Percentiles rank a stretch among this genome's conserved stretches.
phyloP scores from a whole-genome alignment of 2,329 filamentous ascomycete genomes.

The Madurella mycetomatis region DNA sequence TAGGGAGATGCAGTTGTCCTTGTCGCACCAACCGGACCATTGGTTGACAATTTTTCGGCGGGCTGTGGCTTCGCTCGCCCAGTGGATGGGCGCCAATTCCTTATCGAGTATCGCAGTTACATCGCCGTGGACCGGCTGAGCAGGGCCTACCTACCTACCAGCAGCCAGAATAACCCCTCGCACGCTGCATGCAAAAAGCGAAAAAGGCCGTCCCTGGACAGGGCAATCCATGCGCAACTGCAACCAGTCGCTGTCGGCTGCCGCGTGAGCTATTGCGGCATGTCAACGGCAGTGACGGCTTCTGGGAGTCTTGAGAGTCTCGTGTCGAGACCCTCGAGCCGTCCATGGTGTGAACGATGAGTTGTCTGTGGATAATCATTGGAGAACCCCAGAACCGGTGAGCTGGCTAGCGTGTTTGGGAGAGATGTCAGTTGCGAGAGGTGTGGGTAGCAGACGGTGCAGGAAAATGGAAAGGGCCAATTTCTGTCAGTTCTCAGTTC shows the following conservation, averaged over 20 bases:
- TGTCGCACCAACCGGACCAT: not conserved
- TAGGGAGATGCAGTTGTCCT: not conserved
- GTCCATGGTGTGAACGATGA: not conserved
- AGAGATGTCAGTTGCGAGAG: not conserved
- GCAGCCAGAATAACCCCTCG: not conserved
- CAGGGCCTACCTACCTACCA: too few species aligned
- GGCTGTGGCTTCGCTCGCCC: not conserved
- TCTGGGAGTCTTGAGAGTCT: not conserved
- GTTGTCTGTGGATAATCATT: not conserved
- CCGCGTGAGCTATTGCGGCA: not conserved
- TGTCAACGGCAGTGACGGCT: not conserved
- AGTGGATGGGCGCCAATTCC: slow-evolving; percentile 3
- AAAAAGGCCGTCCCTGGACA: not conserved
- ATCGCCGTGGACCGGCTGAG: not conserved
- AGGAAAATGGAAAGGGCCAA: too few species aligned
- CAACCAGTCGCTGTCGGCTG: not conserved
- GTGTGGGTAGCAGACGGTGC: not conserved
- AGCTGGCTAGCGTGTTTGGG: slow-evolving; percentile 6
- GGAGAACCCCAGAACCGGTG: not conserved
- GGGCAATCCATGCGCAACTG: not conserved
- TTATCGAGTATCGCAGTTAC: not conserved
- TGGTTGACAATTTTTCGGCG: slow-evolving; percentile 5
- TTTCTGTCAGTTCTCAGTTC: too few species aligned
- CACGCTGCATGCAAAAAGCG: not conserved
- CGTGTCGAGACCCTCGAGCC: not conserved